Evolutionary conservation across 163 green algal genomes (phyloP).

Genomic region (Prototheca stagnorum): DNA sequence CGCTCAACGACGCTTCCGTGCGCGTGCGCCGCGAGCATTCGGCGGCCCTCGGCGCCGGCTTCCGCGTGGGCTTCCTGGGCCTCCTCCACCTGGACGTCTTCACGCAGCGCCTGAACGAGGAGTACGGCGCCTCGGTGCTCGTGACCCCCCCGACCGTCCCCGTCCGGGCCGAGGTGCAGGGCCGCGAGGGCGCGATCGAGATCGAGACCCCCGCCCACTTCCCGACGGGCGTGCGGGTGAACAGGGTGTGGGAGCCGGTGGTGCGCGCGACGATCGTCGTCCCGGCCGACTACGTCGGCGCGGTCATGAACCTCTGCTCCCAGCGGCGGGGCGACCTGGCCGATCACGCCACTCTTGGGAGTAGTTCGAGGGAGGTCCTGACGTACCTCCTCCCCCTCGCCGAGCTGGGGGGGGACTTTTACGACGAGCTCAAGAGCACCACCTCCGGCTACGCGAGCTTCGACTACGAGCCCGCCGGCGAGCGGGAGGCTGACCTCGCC

Average conservation of each 20-base stretch:
- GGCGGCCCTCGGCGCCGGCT: constrained; percentile 63
- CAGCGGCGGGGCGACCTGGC: constrained; percentile 47
- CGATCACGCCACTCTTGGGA: constrained; percentile 39
- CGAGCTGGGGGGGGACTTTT: constrained; percentile 81
- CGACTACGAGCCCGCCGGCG: constrained; percentile 76
- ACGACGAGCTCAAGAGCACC: constrained; percentile 69
- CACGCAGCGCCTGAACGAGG: constrained; percentile 81
- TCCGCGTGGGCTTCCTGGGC: constrained; percentile 63
- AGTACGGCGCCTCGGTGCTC: constrained; percentile 89
- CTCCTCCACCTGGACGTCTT: constrained; percentile 94
- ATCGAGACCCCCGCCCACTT: constrained; percentile 40
- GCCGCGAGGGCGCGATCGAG: constrained; percentile 1
- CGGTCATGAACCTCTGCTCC: constrained; percentile 71
- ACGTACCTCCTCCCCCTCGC: constrained; percentile 65
- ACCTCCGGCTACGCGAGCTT: constrained; percentile 72
- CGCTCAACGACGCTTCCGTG: constrained; percentile 78
- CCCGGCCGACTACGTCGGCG: constrained; percentile 66
- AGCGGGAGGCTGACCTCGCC: constrained; percentile 49
- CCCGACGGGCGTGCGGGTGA: constrained; percentile 13
- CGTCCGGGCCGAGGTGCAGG: constrained; percentile 30
- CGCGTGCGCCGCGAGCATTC: constrained; percentile 55
- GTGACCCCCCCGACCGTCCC: constrained; percentile 88
- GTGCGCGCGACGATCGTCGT: constrained; percentile 58
- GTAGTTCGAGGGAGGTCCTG: constrained; percentile 16
- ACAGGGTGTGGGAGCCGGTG: constrained; percentile 51